Percentiles rank a stretch among this genome's conserved stretches.
phyloP scores from a whole-genome alignment of 2,329 filamentous ascomycete genomes.

The Aspergillus sp. region DNA sequence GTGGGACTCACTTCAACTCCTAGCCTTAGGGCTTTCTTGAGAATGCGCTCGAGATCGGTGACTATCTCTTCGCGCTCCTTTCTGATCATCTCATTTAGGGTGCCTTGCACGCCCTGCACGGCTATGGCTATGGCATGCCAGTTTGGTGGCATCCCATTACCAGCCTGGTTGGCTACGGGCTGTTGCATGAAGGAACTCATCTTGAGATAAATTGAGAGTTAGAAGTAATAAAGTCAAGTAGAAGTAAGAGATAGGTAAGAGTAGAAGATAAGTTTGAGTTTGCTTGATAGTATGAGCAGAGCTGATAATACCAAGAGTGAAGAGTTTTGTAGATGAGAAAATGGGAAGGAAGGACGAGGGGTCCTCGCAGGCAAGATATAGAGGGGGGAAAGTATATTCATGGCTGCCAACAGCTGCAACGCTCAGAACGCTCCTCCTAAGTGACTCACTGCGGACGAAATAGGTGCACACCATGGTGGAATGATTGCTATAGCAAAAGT shows the following conservation, averaged over 20 bases:
- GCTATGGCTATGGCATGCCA: too few species aligned
- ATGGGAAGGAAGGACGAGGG: not conserved
- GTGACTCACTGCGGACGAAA: not conserved
- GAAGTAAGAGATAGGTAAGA: too few species aligned
- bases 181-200: not conserved
- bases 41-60: not conserved
- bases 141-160: too few species aligned
- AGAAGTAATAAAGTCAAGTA: not conserved
- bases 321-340: not conserved
- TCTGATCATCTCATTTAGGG: not conserved
- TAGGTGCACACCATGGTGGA: not conserved
- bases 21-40: not conserved
- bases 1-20: not conserved
- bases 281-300: not conserved
- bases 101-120: too few species aligned
- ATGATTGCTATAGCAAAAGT: not conserved
- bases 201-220: not conserved
- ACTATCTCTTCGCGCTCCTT: not conserved
- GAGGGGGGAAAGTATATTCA: not conserved
- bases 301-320: not conserved
- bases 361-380: not conserved
- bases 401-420: not conserved
- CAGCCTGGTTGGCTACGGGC: too few species aligned
- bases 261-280: not conserved
- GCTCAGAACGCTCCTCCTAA: not conserved